Base-by-base conservation (phyloP, 2,329 filamentous ascomycete species). In the Cadophora sp. region DNA sequence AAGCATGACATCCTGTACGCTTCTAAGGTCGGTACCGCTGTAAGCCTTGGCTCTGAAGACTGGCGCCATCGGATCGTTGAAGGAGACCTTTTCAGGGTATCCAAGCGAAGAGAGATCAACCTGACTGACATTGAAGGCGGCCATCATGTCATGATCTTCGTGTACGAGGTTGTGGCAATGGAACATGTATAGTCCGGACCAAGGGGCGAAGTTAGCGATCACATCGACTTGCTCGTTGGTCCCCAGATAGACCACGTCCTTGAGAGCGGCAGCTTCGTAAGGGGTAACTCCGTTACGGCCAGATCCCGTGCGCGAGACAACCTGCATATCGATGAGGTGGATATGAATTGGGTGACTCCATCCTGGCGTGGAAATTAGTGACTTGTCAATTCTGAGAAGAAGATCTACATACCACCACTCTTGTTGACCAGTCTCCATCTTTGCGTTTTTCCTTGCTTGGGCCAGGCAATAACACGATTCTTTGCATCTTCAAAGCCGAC, bases 261-360 rank as follows among this genome's bases (percentile, higher is more conserved):
- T 88, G 22, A 87, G 80, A 0, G 84, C 86, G 0, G 80, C 82
- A 1, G 79, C 77, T 76, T 89, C 87, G 71, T 89, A 89, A 0
- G 84, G 80, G 69, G 80, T 68, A 31, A 60, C 65, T 29, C 79
- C 77, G 7, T 24, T 56, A 12, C 65, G 26, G 11, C 81, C 81
- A 26, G 61, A 64, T 4, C 83, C 83, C 0, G 74, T 81, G 22
- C 86, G 83, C 8, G 78, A 80, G 26, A 87, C 72, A 43, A 89
- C 79, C 65, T 84, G 82, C 76, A 89, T 85, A 72, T 88, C 86
- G 59, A 89, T 83, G 1, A 89, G 80, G 73, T 89, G 87, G 59
- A 89, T 83, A 75, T 89, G 87, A 37, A 84, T 72, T 46, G 69
- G 71, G 46, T 72, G 71, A 64, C 68, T 71, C 71, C 71, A 73